Conservation (phyloP, 2,329 filamentous ascomycete genomes). For the Xylariaceae sp. region DNA sequence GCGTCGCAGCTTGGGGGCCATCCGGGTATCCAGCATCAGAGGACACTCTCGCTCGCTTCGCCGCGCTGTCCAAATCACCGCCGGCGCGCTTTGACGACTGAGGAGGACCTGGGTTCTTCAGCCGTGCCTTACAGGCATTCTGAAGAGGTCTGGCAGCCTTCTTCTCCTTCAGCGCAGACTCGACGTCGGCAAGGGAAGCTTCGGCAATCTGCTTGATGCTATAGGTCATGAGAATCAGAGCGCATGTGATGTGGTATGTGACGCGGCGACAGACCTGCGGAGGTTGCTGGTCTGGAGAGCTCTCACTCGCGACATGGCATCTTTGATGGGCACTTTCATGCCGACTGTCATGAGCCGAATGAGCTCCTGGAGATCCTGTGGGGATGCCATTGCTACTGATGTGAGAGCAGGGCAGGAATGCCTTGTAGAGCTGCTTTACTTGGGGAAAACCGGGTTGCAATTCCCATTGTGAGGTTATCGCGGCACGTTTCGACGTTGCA, state of each 20-base stretch:
- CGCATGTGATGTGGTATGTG: not conserved
- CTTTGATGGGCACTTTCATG: constrained; percentile 48
- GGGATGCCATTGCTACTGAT: constrained; percentile 52
- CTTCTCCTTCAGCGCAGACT: constrained; percentile 38
- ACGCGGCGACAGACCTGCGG: constrained; percentile 48
- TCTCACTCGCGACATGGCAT: constrained; percentile 51
- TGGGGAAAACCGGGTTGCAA: no score
- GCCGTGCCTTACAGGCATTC: constrained; percentile 45
- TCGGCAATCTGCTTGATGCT: constrained; percentile 51
- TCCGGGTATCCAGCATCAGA: constrained; percentile 19
- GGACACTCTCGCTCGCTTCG: constrained; percentile 27
- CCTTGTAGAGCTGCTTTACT: no score
- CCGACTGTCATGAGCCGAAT: constrained; percentile 52
- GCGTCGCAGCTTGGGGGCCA: constrained; percentile 30
- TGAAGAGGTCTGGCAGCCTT: constrained; percentile 45
- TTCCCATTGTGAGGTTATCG: no score
- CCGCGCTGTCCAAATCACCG: constrained; percentile 13
- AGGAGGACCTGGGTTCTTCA: constrained; percentile 30
- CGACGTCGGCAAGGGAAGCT: constrained; percentile 35
- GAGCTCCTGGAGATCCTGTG: constrained; percentile 54
- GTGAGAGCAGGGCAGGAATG: no score
- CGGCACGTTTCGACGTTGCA: no score
- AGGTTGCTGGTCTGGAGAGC: constrained; percentile 47
- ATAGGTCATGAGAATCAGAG: not conserved
- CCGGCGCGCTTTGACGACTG: constrained; percentile 26